These are phyloP conservation scores for Solanum sitiens DNA, from an alignment of 257 asterid species.

Conservation along the genomic window DNA sequence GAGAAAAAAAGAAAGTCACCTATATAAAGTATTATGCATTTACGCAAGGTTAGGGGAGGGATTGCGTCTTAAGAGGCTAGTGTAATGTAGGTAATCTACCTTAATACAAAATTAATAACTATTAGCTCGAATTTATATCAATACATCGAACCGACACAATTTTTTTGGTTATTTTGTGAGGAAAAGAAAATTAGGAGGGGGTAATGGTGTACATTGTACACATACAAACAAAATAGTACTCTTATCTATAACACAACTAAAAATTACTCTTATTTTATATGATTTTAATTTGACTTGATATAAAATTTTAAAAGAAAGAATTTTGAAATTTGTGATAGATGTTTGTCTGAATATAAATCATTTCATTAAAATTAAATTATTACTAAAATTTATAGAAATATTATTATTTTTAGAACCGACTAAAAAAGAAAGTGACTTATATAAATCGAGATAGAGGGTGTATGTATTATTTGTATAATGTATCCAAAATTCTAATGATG, in stretches of 20 bases:
- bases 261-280: not conserved
- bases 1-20: not conserved
- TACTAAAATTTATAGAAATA: too few relatives aligned
- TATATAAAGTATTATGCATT: not conserved
- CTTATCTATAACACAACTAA: not conserved
- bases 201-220: not conserved
- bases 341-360: too few relatives aligned
- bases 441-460: not conserved
- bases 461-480: not conserved
- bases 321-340: not conserved
- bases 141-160: not conserved
- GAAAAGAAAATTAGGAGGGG: not conserved
- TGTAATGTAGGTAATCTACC: not conserved
- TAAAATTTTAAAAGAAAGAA: too few relatives aligned
- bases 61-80: fast-evolving
- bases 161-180: not conserved
- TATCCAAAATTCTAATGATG: not conserved
- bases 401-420: fast-evolving
- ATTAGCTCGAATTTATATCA: not conserved
- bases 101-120: not conserved
- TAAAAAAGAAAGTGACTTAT: too few relatives aligned
- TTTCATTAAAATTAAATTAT: too few relatives aligned
- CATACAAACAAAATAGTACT: not conserved
- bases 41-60: not conserved
- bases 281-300: not conserved